These are phyloP conservation scores for Umbelopsis sp. DNA, from an alignment of 371 early-diverging fungal genomes.

Conservation along the genomic window DNA sequence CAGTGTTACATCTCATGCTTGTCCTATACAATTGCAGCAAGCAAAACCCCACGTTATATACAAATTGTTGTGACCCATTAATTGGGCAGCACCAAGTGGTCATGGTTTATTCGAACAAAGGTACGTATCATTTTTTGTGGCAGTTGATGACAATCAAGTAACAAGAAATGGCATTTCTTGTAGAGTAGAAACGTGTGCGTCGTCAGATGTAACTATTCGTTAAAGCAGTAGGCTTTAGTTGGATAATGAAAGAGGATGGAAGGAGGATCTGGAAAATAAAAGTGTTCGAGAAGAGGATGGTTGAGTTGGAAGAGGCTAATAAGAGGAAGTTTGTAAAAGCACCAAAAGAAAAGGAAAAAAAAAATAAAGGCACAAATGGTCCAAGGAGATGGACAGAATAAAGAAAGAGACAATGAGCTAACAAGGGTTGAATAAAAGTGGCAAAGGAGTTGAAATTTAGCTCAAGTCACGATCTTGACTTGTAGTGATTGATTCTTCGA, in stretches of 20 bases:
- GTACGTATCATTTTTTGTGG: too few relatives aligned
- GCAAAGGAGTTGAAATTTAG: not conserved
- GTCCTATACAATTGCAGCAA: too few relatives aligned
- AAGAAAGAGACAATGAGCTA: not conserved
- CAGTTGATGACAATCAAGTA: too few relatives aligned
- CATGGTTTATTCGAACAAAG: too few relatives aligned
- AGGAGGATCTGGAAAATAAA: constrained; percentile 4
- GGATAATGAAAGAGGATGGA: not conserved
- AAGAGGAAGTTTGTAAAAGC: not conserved
- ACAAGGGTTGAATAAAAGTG: too few relatives aligned
- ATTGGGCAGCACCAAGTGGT: too few relatives aligned
- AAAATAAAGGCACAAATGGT: too few relatives aligned
- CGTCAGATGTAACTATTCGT: not conserved
- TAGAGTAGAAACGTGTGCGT: not conserved
- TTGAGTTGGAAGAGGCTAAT: not conserved
- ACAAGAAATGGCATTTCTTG: not conserved
- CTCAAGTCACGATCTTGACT: constrained; percentile 2
- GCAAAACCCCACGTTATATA: too few relatives aligned
- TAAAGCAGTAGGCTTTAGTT: not conserved
- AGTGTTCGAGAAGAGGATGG: not conserved
- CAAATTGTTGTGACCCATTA: too few relatives aligned
- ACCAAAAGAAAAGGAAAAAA: too few relatives aligned
- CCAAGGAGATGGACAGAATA: not conserved
- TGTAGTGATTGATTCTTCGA: not conserved
- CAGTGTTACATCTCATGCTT: too few relatives aligned